Base-by-base conservation (phyloP, 1,284 basidiomycete genomes). In the Stygiomarasmius scandens region DNA sequence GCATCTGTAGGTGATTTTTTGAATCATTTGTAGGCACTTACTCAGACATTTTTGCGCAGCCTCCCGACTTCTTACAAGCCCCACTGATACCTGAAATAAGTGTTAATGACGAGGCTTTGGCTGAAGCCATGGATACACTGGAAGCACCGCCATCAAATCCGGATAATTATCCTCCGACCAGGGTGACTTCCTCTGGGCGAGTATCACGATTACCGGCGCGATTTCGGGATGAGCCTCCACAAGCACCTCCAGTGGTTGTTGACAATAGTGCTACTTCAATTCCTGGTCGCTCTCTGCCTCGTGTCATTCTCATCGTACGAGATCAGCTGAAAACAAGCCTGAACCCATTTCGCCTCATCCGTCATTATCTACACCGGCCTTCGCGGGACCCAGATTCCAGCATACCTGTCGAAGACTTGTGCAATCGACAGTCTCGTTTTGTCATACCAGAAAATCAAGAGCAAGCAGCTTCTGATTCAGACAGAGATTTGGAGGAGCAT, bases 311-410 rank as follows among this genome's bases (percentile, higher is more conserved):
- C 3, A 48, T 61, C 56, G 61, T 69, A 0, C 58, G 54, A 1
- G 63, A 68, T 45, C 55, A 56, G 1, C 56, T 69, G 36, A 46
- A 41, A 0, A 64, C 67, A 11, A 49, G 32, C 0, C 43, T 61
- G 20, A 66, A 69, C 29, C 8, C 14, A 2, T 70, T 69, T 48
- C 62, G 67, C 1, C 47, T 68, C 14, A 45, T 54, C 12, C 53
- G 60, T 0, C 56, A 65, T 1, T 70, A 70, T 49, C 54, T 36
- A 0, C 58, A 68, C 22, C 57, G 63, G 0, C 67, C 67, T 10
- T 64, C 66, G 2, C 61, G 66, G 44, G 67, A 68, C 32, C 66
- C 67, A 0, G 64, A 69, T 23, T 41, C 59, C 0, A 32, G 46
- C 19, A 48, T 67, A 9, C 29, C 44, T 12, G 23, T 47, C 2